Evolutionary conservation across 768 basidiomycete genomes (phyloP).

Genomic region (Collybiopsis luxurians): DNA sequence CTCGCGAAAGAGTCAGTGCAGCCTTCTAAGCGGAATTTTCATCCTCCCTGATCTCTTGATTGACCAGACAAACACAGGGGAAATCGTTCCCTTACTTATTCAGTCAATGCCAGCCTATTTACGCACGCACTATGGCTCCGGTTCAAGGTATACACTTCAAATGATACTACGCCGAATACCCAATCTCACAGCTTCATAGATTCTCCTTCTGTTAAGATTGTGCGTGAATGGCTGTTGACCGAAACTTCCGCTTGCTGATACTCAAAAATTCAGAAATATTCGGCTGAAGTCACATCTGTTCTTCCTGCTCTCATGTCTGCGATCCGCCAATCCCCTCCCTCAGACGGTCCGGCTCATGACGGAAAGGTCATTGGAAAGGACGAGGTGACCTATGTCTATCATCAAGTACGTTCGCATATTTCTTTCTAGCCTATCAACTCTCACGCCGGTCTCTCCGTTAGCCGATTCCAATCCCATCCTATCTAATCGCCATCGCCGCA

Average conservation of each 20-base stretch:
- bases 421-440: not conserved
- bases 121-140: slow-evolving; percentile 77
- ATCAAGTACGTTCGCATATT: slow-evolving; percentile 51
- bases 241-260: not conserved
- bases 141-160: slow-evolving; percentile 55
- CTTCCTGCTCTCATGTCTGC: slow-evolving; percentile 89
- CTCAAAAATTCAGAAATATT: slow-evolving; percentile 59
- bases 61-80: slow-evolving; percentile 75
- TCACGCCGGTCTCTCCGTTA: slow-evolving; percentile 26
- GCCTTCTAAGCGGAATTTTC: not conserved
- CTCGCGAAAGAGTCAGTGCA: slow-evolving; percentile 66
- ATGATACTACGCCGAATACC: not conserved
- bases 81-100: slow-evolving; percentile 85
- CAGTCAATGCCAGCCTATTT: slow-evolving; percentile 92
- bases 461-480: slow-evolving; percentile 85
- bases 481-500: slow-evolving; percentile 88
- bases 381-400: slow-evolving; percentile 68
- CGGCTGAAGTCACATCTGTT: slow-evolving; percentile 72
- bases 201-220: slow-evolving; percentile 84
- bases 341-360: slow-evolving; percentile 65
- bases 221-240: slow-evolving; percentile 26
- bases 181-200: slow-evolving; percentile 40
- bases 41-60: not conserved
- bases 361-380: slow-evolving; percentile 77
- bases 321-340: slow-evolving; percentile 71